Percentiles rank a stretch among this genome's conserved stretches.
Conservation (phyloP, 2,329 filamentous ascomycete genomes). For the Hypoxylon sp. region DNA sequence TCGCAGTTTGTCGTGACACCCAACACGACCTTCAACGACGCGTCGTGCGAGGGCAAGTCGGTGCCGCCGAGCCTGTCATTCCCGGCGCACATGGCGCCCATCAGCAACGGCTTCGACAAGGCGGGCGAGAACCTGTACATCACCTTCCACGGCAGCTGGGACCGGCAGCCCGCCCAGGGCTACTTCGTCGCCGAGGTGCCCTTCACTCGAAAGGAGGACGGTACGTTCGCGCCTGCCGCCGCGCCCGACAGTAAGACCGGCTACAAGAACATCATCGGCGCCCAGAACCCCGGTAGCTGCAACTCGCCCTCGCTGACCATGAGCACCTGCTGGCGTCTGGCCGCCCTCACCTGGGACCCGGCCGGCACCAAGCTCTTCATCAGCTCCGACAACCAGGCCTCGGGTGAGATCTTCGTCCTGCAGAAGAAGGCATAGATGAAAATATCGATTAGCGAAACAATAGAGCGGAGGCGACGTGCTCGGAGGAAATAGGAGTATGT, state of each 20-base stretch:
- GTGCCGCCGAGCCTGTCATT: constrained; percentile 60
- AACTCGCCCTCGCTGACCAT: constrained; percentile 50
- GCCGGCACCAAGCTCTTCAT: constrained; percentile 62
- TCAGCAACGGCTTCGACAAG: constrained; percentile 72
- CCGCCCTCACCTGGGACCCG: constrained; percentile 57
- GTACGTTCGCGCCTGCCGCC: constrained; percentile 48
- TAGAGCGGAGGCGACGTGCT: neutral
- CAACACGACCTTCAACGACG: constrained; percentile 50
- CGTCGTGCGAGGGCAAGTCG: constrained; percentile 43
- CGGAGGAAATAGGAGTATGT: constrained; percentile 8
- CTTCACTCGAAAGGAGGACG: constrained; percentile 51
- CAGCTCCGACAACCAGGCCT: constrained; percentile 59
- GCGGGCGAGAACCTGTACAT: constrained; percentile 69
- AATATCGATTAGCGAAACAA: neutral
- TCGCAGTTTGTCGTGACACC: constrained; percentile 52
- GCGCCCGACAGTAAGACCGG: constrained; percentile 55
- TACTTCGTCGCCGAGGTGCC: constrained; percentile 53
- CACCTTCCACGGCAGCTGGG: constrained; percentile 72
- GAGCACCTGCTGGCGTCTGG: constrained; percentile 63
- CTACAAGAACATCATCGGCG: constrained; percentile 60
- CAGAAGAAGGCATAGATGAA: constrained; percentile 38
- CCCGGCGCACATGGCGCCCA: constrained; percentile 71
- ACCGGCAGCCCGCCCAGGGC: constrained; percentile 51
- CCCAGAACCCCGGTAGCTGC: constrained; percentile 59
- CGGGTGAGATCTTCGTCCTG: constrained; percentile 59